phyloP scores from a whole-genome alignment of 2,329 filamentous ascomycete species.

The Fusarium sp. region DNA sequence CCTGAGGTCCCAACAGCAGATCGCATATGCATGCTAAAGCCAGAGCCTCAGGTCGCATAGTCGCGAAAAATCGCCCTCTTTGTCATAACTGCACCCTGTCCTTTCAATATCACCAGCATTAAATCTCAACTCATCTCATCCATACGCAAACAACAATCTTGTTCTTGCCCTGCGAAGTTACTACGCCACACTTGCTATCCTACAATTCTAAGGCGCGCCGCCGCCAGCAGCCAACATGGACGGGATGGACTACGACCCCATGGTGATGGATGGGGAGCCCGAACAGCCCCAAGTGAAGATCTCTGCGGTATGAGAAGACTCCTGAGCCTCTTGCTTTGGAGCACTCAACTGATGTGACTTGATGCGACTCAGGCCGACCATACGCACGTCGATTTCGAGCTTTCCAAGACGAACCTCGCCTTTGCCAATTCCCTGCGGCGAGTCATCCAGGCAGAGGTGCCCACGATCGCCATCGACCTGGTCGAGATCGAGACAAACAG shows the following conservation, averaged over 20 bases:
- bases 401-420: slow-evolving; percentile 87
- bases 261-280: slow-evolving; percentile 69
- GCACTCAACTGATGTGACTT: slow-evolving; percentile 38
- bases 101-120: neutral
- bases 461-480: slow-evolving; percentile 92
- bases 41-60: slow-evolving; percentile 29
- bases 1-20: slow-evolving; percentile 23
- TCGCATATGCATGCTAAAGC: slow-evolving; percentile 39
- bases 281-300: slow-evolving; percentile 69
- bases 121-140: neutral
- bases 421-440: slow-evolving; percentile 94
- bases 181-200: slow-evolving; percentile 12
- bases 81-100: slow-evolving; percentile 11
- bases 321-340: slow-evolving; percentile 9
- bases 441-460: slow-evolving; percentile 91
- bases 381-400: slow-evolving; percentile 88
- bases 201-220: slow-evolving; percentile 22
- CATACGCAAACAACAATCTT: neutral
- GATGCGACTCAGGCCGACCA: slow-evolving; percentile 72
- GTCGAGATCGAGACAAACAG: slow-evolving; percentile 94
- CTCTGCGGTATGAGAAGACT: slow-evolving; percentile 61
- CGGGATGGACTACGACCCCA: slow-evolving; percentile 69
- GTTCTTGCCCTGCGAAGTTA: slow-evolving; percentile 3
- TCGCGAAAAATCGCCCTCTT: slow-evolving; percentile 41
- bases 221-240: slow-evolving; percentile 49